phyloP scores from a whole-genome alignment of 202 grass and related monocot species.

The Sporobolus alterniflorus region DNA sequence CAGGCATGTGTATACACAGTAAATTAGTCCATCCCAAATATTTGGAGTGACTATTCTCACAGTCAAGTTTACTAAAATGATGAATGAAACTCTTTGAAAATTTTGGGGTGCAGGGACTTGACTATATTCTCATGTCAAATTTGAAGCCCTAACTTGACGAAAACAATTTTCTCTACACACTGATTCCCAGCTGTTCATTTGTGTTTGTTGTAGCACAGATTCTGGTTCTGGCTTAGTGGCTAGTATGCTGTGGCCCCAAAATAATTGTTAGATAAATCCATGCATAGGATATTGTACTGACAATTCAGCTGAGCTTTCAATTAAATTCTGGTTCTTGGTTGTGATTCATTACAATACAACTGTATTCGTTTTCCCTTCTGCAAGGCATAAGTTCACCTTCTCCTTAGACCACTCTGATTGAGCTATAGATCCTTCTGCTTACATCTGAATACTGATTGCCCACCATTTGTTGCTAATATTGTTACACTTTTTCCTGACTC shows the following conservation, averaged over 20 bases:
- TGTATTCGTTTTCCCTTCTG: neutral
- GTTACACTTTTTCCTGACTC: neutral
- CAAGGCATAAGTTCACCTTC: neutral
- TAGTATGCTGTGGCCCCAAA: neutral
- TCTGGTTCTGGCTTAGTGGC: neutral
- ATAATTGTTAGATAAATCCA: conserved; percentile 1
- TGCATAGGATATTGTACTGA: neutral
- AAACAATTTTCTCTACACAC: neutral
- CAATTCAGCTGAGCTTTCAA: neutral
- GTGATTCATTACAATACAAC: neutral
- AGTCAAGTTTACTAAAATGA: conserved; percentile 2
- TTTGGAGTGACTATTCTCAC: conserved; percentile 5
- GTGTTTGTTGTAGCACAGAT: neutral
- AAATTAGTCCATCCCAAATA: neutral
- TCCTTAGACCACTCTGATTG: neutral
- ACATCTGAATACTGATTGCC: conserved; percentile 9
- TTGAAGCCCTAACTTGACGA: neutral
- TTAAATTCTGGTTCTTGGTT: neutral
- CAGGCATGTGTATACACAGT: conserved; percentile 11
- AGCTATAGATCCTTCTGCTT: conserved; percentile 9
- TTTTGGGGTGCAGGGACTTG: neutral
- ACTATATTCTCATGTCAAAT: neutral
- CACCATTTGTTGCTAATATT: neutral
- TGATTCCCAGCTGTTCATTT: conserved; percentile 1
- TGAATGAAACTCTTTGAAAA: neutral